phyloP scores from a whole-genome alignment of 2,329 filamentous ascomycete species.

The Rhynchosporium graminicola region DNA sequence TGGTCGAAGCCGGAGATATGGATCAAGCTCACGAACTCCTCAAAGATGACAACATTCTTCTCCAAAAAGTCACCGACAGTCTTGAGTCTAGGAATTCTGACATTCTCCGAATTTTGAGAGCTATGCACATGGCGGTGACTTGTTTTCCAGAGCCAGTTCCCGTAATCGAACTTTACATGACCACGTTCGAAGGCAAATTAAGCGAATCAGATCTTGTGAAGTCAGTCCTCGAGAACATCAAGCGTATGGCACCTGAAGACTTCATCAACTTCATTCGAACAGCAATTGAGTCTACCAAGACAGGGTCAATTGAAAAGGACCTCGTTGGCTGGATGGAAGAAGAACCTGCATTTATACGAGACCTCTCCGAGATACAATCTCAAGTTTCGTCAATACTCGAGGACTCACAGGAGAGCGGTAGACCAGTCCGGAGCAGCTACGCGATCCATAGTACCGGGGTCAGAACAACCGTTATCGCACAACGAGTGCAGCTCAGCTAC shows the following conservation, averaged over 20 bases:
- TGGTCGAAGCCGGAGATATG: conserved; percentile 47
- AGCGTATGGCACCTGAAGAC: conserved; percentile 58
- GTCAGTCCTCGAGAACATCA: conserved; percentile 48
- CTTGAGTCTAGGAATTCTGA: conserved; percentile 43
- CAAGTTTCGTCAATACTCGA: conserved; percentile 51
- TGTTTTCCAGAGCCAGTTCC: conserved; percentile 23
- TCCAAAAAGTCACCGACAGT: conserved; percentile 47
- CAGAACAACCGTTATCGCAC: conserved; percentile 76
- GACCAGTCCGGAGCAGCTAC: conserved; percentile 70
- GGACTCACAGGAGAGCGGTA: conserved; percentile 48
- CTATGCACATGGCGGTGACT: conserved; percentile 49
- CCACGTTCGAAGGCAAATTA: conserved; percentile 56
- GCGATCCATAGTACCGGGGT: conserved; percentile 69
- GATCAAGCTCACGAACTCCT: conserved; percentile 55
- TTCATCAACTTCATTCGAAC: conserved; percentile 46
- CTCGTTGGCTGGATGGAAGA: conserved; percentile 38
- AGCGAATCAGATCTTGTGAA: conserved; percentile 57
- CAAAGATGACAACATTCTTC: conserved; percentile 54
- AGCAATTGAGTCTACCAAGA: conserved; percentile 41
- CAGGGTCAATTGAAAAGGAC: conserved; percentile 31
- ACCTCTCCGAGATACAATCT: conserved; percentile 42
- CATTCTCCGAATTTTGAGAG: conserved; percentile 49
- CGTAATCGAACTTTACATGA: conserved; percentile 57
- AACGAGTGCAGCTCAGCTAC: conserved; percentile 77
- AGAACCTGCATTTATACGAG: conserved; percentile 29